Evolutionary conservation across 345 rosid genomes (phyloP).

Genomic region (Balakata baccata): DNA sequence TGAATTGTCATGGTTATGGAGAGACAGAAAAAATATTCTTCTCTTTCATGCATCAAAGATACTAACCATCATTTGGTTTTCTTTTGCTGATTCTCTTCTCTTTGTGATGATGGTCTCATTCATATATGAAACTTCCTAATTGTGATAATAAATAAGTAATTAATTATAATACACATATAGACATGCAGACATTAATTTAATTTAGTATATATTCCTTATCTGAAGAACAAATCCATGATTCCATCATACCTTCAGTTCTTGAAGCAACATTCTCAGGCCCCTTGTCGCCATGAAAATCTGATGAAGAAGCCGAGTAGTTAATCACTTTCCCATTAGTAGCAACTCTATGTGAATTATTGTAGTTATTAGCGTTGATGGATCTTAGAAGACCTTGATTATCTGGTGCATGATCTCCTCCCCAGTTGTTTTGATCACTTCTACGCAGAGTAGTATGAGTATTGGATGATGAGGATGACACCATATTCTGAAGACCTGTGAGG

Average conservation of each 20-base stretch:
- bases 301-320: constrained; percentile 25
- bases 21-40: constrained; percentile 31
- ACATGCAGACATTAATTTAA: background rate
- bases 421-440: constrained; percentile 14
- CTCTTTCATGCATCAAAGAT: constrained; percentile 30
- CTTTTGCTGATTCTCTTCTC: background rate
- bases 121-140: background rate
- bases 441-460: constrained; percentile 16
- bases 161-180: background rate
- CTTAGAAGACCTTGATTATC: constrained; percentile 26
- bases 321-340: constrained; percentile 33
- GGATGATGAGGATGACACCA: constrained; percentile 25
- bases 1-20: constrained; percentile 30
- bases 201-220: constrained; percentile 33
- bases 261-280: constrained; percentile 34
- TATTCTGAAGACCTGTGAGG: constrained; percentile 25
- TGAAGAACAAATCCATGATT: constrained; percentile 85
- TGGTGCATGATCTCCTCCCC: constrained; percentile 15
- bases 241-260: constrained; percentile 66
- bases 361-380: constrained; percentile 36
- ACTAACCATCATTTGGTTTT: constrained; percentile 15
- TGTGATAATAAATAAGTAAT: background rate
- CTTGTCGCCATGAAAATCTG: constrained; percentile 37
- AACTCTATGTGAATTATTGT: constrained; percentile 27
- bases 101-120: background rate